A percentile compares a stretch with the other conserved stretches of the same genome.
Conservation (phyloP, 1,284 basidiomycete species). For the Sanghuangporus baumii region DNA sequence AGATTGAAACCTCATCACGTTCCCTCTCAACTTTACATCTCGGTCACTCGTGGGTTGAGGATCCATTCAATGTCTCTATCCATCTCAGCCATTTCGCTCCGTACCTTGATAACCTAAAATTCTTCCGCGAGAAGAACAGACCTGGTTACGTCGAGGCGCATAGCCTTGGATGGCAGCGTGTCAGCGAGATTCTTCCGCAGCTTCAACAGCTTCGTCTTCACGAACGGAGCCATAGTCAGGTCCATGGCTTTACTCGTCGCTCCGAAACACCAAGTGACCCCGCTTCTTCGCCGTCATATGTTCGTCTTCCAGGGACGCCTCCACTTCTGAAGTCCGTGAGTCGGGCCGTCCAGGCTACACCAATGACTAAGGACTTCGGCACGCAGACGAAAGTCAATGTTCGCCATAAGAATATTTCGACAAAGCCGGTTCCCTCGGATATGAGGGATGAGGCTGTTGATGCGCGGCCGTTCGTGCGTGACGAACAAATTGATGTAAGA, state of each 20-base stretch:
- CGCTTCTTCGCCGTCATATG: conserved; percentile 34
- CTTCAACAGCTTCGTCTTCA: conserved; percentile 57
- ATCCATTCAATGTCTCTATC: conserved; percentile 61
- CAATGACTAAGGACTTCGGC: conserved; percentile 41
- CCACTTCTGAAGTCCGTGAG: conserved; percentile 46
- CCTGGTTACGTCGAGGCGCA: conserved; percentile 60
- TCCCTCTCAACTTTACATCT: conserved; percentile 63
- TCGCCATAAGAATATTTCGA: conserved; percentile 18
- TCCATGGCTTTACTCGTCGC: conserved; percentile 25
- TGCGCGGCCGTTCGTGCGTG: conserved; percentile 29
- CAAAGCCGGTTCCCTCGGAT: conserved; percentile 25
- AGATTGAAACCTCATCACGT: conserved; percentile 47
- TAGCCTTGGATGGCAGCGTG: conserved; percentile 52
- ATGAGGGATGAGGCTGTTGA: conserved; percentile 29
- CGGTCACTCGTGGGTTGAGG: conserved; percentile 65
- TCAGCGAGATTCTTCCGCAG: conserved; percentile 60
- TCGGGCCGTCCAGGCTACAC: conserved; percentile 39
- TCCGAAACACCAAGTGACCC: conserved; percentile 14
- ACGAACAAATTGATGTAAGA: conserved; percentile 36
- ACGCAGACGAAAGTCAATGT: conserved; percentile 37
- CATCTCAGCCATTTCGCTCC: conserved; percentile 73
- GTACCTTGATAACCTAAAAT: conserved; percentile 58
- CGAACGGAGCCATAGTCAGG: conserved; percentile 35
- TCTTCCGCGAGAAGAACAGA: conserved; percentile 71
- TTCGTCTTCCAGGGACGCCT: conserved; percentile 40